These are phyloP conservation scores for Plectranthus barbatus DNA, from an alignment of 257 asterid genomes.

Conservation along the genomic window DNA sequence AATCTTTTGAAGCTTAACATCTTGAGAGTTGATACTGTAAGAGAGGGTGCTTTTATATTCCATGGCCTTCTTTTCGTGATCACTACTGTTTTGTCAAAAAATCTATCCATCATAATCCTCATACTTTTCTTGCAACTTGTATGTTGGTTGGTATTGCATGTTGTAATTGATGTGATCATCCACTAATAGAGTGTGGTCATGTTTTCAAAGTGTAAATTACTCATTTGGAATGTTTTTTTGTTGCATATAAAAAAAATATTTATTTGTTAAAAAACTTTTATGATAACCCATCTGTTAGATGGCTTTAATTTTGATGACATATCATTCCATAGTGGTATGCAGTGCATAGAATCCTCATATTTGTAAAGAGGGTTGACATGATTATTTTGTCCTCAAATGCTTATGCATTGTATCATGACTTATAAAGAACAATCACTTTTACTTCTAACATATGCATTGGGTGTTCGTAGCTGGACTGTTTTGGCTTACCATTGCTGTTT, in stretches of 20 bases:
- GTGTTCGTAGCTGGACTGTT: constrained; percentile 2
- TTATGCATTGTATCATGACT: not conserved
- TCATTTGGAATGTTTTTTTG: not conserved
- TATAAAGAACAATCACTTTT: not conserved
- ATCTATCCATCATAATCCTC: not conserved
- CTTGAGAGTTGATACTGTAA: no score
- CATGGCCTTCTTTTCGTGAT: not conserved
- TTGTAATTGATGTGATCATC: not conserved
- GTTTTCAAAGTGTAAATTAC: not conserved
- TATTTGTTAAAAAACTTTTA: not conserved
- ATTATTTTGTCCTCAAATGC: not conserved
- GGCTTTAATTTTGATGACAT: constrained; percentile 3
- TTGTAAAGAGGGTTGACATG: not conserved
- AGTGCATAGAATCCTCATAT: not conserved
- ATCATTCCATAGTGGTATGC: not conserved
- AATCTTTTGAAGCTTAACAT: no score
- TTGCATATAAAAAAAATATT: not conserved
- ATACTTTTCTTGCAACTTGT: not conserved
- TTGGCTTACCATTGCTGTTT: not conserved
- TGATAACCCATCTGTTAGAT: not conserved
- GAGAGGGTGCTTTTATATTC: no score
- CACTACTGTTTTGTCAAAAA: not conserved
- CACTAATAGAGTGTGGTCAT: not conserved
- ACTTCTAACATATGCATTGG: not conserved
- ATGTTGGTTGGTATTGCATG: not conserved